Evolutionary conservation across 2,329 filamentous ascomycete genomes (phyloP), one percentile per base, ranked within the genome.

Genomic region (Phyllosticta paracitricarpa): DNA sequence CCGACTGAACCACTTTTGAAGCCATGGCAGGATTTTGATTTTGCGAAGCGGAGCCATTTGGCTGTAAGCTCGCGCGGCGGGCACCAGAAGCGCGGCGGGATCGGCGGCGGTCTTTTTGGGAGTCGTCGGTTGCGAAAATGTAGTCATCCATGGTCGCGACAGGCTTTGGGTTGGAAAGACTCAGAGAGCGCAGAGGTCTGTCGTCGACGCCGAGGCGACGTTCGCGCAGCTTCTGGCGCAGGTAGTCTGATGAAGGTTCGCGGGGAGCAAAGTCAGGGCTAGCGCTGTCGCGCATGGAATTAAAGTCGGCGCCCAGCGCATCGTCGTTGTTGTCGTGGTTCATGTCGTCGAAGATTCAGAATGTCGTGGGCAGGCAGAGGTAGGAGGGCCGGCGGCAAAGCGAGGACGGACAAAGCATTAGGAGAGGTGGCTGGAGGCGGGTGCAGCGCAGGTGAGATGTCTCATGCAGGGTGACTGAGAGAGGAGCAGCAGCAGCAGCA

Each of bases 41-140:
- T 6, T 56, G 58, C 7, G 55, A 53, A 19, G 28, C 24, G 5
- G 40, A 22, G 54, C 24, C 26, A n/a, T 55, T 55, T n/a, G 54
- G 33, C 33, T 40, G 33, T 10, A 30, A 3, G 54, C 51, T 61
- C 19, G 59, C 26, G 51, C 51, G 26, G 14, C 55, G 59, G 6
- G 19, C 52, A 2, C 26, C 55, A 17, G 26, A 55, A 7, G 40
- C 51, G 24, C 54, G 59, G 2, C 54, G 59, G 2, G 35, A 25
- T 9, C 35, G 48, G 28, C 59, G 54, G 9, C 59, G 54, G 17
- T 14, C 10, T 22, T 51, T 54, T 26, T 54, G 40, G 17, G 22
- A 48, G 22, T 61, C 59, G 35, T 61, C 58, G 25, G 24, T 51
- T 54, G 51, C 59, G 55, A 61, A 61, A n/a, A 61, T 61, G 48